Base-by-base conservation (phyloP, 2,329 filamentous ascomycete genomes). In the Byssoonygena ceratinophila region DNA sequence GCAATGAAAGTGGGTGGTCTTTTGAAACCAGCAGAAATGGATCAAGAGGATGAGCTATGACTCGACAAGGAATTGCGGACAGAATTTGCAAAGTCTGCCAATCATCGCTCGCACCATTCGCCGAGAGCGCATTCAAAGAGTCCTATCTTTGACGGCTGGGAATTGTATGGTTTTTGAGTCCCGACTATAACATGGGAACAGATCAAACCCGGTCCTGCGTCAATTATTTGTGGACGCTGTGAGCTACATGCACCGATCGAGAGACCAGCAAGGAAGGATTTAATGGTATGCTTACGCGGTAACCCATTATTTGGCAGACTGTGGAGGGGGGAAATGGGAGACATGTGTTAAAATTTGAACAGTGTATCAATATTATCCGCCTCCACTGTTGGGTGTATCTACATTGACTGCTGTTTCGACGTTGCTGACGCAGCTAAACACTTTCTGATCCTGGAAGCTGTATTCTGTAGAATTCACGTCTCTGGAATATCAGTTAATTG, bases 1-100 rank as follows among this genome's bases (percentile, higher is more conserved):
- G 83, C 87, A 57, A 87, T 91, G 73, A 97, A 95, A 77, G 88
- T 98, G 52, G 90, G 92, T 60, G 92, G 94, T 64, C 77, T 98
- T 56, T 76, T 98, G 64, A 97, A 98, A 76, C 94, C 92, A 46
- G 92, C 89, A n/a, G 92, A 98, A 68, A 80, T 98, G 66, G 91
- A 89, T 48, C 82, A 85, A 58, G 80, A 89, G 59, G 87, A 91
- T 61, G 87, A 91, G 59, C 66, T 78, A 62, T 96, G 89, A 95
- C 87, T 90, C 58, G 73, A 80, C 41, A 69, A 81, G 68, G 83
- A 87, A 67, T 69, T 87, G 44, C 74, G 82, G 60, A 76, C 72
- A 51, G 83, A 86, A 68, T 78, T 76, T 46, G 23, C 44, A 32
- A 46, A 47, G 39, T 11, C 41, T 14, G 41, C 16, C 5, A 31